Conservation (phyloP, 2,329 filamentous ascomycete species). For the Apiospora sp. region DNA sequence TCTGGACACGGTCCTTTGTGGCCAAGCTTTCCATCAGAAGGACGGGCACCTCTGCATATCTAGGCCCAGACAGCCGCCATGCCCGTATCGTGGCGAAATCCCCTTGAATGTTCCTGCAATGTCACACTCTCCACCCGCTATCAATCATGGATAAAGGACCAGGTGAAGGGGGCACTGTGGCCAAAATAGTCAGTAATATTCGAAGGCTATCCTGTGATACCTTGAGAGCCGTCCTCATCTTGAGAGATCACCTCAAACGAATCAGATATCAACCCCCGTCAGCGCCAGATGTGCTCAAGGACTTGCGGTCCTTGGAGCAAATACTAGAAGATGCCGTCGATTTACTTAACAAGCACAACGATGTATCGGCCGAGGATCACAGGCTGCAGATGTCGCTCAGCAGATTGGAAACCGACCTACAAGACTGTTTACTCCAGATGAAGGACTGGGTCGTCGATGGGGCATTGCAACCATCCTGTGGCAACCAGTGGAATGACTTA, state of each 20-base stretch:
- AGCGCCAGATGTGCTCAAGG: background rate
- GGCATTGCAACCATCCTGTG: conserved; percentile 1
- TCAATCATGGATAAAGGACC: background rate
- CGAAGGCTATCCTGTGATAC: background rate
- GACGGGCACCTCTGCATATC: background rate
- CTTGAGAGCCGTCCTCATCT: background rate
- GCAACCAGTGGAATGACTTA: background rate
- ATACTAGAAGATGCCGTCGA: background rate
- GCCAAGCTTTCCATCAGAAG: background rate
- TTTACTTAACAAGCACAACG: background rate
- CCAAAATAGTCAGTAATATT: background rate
- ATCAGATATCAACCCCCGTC: background rate
- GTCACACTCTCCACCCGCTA: background rate
- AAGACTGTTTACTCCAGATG: background rate
- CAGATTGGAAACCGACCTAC: conserved; percentile 6
- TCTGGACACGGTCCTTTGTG: background rate
- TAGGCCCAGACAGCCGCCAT: background rate
- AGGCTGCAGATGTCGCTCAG: background rate
- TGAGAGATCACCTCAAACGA: conserved; percentile 3
- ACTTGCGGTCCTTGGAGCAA: background rate
- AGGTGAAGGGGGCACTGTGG: background rate
- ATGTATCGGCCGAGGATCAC: background rate
- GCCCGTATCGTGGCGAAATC: background rate
- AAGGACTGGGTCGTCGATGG: conserved; percentile 8
- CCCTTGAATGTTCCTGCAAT: too few relatives aligned